phyloP scores from a whole-genome alignment of 352 stramenopile species.

The Phytophthora agathidicida region DNA sequence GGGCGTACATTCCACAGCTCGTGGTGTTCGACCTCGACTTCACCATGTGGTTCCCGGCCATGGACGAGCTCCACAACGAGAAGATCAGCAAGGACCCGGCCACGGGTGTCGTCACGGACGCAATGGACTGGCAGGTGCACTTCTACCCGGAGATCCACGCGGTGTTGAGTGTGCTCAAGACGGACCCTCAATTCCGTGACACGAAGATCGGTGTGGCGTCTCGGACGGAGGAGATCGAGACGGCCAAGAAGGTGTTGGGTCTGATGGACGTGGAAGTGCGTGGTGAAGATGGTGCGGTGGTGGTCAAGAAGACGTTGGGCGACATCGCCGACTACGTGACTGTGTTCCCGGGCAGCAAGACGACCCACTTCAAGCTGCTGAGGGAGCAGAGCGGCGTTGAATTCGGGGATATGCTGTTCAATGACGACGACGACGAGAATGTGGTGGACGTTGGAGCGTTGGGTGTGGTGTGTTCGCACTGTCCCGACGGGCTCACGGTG shows the following conservation, averaged over 20 bases:
- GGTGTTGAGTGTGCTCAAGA: constrained; percentile 75
- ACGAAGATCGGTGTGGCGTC: constrained; percentile 69
- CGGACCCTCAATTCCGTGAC: constrained; percentile 64
- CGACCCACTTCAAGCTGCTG: constrained; percentile 92
- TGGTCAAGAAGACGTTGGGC: constrained; percentile 43
- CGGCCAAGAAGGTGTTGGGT: constrained; percentile 64
- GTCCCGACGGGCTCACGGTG: constrained; percentile 70
- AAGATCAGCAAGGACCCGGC: constrained; percentile 63
- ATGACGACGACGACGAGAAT: constrained; percentile 18
- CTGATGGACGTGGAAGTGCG: constrained; percentile 54
- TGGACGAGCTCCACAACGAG: constrained; percentile 82
- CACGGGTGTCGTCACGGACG: constrained; percentile 65
- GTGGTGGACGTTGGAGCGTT: constrained; percentile 53
- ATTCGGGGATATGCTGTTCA: constrained; percentile 97
- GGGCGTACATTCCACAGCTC: constrained; percentile 61
- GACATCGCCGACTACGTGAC: constrained; percentile 71
- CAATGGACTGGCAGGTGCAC: constrained; percentile 73
- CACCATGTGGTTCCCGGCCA: constrained; percentile 80
- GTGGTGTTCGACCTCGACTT: too few relatives aligned
- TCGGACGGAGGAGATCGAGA: constrained; percentile 70
- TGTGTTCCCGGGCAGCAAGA: constrained; percentile 86
- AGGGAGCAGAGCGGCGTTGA: constrained; percentile 83
- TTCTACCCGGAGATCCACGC: constrained; percentile 75
- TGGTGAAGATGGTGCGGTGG: background rate
- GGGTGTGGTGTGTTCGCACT: constrained; percentile 78